Evolutionary conservation across 78 protist species (phyloP).

Genomic region (Dictyostelium brefeldianum): DNA sequence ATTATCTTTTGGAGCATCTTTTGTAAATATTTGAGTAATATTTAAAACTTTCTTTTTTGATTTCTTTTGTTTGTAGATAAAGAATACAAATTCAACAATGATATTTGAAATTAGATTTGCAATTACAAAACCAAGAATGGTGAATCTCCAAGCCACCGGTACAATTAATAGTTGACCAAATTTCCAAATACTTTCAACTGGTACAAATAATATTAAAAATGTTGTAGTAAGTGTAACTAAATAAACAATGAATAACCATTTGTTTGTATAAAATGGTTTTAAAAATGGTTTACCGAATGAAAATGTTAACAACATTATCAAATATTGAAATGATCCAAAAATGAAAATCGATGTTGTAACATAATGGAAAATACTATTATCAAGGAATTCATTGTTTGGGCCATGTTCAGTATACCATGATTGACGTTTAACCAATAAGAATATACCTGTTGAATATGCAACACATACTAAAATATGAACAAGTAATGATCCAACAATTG

Average conservation of each 20-base stretch:
- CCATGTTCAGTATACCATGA: slow-evolving; percentile 28
- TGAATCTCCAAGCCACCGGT: slow-evolving; percentile 50
- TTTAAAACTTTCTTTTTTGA: slow-evolving; percentile 48
- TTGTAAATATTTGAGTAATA: slow-evolving; percentile 24
- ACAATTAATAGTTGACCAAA: slow-evolving; percentile 20
- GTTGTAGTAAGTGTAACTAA: slow-evolving; percentile 17
- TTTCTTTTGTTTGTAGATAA: slow-evolving; percentile 3
- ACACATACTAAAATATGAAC: slow-evolving; percentile 47
- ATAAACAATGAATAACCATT: slow-evolving; percentile 13
- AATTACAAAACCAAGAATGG: slow-evolving; percentile 23
- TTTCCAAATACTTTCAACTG: slow-evolving; percentile 22
- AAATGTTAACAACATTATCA: slow-evolving; percentile 62
- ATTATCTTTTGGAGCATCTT: slow-evolving; percentile 32
- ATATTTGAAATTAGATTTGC: slow-evolving; percentile 33
- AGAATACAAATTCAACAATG: slow-evolving; percentile 35
- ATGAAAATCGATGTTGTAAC: slow-evolving; percentile 30
- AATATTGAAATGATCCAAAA: slow-evolving; percentile 63
- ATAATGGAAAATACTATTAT: slow-evolving; percentile 13
- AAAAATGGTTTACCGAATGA: slow-evolving; percentile 78
- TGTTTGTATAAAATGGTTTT: slow-evolving; percentile 68
- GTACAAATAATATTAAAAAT: slow-evolving; percentile 13
- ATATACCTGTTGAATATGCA: neutral
- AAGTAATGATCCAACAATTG: slow-evolving; percentile 75
- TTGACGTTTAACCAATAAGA: slow-evolving; percentile 18
- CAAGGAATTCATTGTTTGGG: neutral